phyloP scores from a whole-genome alignment of 2,329 filamentous ascomycete species.

The Dissoconium aciculare region DNA sequence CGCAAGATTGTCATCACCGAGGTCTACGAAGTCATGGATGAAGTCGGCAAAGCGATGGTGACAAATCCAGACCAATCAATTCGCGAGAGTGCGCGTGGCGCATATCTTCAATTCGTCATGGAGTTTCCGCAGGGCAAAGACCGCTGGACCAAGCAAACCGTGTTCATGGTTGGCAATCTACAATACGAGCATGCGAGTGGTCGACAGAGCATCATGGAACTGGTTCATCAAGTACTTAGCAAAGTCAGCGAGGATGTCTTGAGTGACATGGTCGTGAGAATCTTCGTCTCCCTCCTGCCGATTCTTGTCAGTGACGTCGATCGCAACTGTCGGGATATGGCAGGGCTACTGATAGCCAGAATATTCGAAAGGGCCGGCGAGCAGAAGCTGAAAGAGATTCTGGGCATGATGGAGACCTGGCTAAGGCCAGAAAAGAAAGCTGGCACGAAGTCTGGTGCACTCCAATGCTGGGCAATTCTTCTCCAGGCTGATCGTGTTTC shows the following conservation, averaged over 20 bases:
- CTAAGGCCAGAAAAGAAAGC: slow-evolving; percentile 58
- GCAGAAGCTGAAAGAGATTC: slow-evolving; percentile 50
- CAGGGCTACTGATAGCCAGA: slow-evolving; percentile 62
- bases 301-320: slow-evolving; percentile 81
- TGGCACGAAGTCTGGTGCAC: slow-evolving; percentile 54
- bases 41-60: slow-evolving; percentile 83
- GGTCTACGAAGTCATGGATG: slow-evolving; percentile 83
- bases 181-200: slow-evolving; percentile 82
- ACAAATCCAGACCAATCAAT: slow-evolving; percentile 85
- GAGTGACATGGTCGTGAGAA: slow-evolving; percentile 64
- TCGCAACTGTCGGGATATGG: slow-evolving; percentile 68
- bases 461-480: slow-evolving; percentile 72
- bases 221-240: slow-evolving; percentile 68
- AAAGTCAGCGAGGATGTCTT: slow-evolving; percentile 72
- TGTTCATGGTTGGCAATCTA: slow-evolving; percentile 78
- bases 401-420: slow-evolving; percentile 50
- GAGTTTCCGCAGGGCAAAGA: slow-evolving; percentile 89
- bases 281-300: slow-evolving; percentile 76
- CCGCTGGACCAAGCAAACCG: slow-evolving; percentile 76
- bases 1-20: slow-evolving; percentile 72
- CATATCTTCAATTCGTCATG: slow-evolving; percentile 85
- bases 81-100: slow-evolving; percentile 70
- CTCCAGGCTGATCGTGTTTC: slow-evolving; percentile 43
- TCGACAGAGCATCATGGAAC: slow-evolving; percentile 82
- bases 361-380: slow-evolving; percentile 65